A percentile compares a stretch with the other conserved stretches of the same genome.
These are phyloP conservation scores for Boletus patriciae DNA, from an alignment of 768 basidiomycete genomes.

Conservation along the genomic window DNA sequence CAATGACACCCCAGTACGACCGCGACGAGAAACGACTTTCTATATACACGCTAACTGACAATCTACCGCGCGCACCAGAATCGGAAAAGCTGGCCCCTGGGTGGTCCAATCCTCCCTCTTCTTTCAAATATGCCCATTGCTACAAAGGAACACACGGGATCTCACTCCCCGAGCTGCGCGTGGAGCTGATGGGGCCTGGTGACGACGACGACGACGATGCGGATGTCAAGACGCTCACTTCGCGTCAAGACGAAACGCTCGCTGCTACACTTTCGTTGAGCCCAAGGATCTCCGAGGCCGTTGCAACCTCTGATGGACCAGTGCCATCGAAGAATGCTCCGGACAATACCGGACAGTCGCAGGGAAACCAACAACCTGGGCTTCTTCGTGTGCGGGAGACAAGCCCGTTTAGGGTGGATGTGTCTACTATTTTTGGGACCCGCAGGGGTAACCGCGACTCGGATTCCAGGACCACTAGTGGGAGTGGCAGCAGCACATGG, in stretches of 20 bases:
- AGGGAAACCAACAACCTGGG: conserved; percentile 8
- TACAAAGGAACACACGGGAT: conserved; percentile 14
- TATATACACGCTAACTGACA: conserved; percentile 22
- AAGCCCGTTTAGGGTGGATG: conserved; percentile 51
- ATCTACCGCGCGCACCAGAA: conserved; percentile 23
- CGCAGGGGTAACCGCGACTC: conserved; percentile 16
- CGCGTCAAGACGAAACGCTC: conserved; percentile 35
- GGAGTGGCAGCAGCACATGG: conserved; percentile 29
- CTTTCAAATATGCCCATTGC: conserved; percentile 10
- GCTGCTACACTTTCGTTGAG: conserved; percentile 46
- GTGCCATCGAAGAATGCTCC: conserved; percentile 8
- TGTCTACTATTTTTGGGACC: conserved; percentile 30
- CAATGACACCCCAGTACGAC: conserved; percentile 22
- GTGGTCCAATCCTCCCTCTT: conserved; percentile 26
- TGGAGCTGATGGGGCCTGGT: conserved; percentile 9
- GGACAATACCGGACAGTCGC: conserved; percentile 4
- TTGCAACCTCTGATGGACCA: conserved; percentile 1
- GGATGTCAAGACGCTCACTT: conserved; percentile 33
- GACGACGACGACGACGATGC: conserved; percentile 26
- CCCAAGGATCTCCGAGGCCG: conserved; percentile 43
- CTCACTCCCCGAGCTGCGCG: conserved; percentile 24
- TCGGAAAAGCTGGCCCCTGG: conserved; percentile 37
- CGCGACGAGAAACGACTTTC: conserved; percentile 33
- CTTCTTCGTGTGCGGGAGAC: conserved; percentile 40
- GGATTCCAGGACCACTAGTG: conserved; percentile 25